Percentiles rank a stretch among this genome's conserved stretches.
Evolutionary conservation across 495 filamentous ascomycete species (phyloP).

Genomic region (Staphylotrichum longicolle): DNA sequence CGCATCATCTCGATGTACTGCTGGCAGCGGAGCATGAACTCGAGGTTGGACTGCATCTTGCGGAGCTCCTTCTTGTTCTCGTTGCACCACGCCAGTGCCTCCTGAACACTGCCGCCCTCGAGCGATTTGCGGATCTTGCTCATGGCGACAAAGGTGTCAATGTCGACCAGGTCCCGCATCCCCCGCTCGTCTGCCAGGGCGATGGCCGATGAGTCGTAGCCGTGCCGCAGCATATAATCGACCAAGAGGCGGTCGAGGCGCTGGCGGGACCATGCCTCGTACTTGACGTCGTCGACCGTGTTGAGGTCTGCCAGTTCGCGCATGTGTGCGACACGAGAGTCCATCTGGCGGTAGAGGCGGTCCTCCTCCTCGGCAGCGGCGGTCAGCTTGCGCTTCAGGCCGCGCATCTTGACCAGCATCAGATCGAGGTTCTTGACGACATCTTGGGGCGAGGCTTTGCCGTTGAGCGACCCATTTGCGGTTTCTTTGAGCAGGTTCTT

Average conservation of each 20-base stretch:
- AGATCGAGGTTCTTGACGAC: constrained; percentile 73
- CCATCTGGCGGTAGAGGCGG: constrained; percentile 66
- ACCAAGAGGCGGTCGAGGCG: constrained; percentile 82
- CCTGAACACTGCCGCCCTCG: constrained; percentile 64
- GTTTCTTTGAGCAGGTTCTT: constrained; percentile 67
- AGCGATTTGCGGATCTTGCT: constrained; percentile 70
- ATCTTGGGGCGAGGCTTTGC: constrained; percentile 59
- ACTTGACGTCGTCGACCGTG: constrained; percentile 85
- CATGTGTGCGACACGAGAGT: constrained; percentile 75
- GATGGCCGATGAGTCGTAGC: constrained; percentile 74
- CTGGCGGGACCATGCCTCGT: constrained; percentile 82
- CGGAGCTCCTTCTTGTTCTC: constrained; percentile 88
- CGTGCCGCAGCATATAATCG: constrained; percentile 83
- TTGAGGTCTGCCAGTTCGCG: constrained; percentile 74
- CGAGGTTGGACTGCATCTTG: constrained; percentile 81
- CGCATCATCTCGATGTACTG: constrained; percentile 91
- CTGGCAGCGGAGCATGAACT: constrained; percentile 92
- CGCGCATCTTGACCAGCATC: constrained; percentile 81
- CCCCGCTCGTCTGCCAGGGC: constrained; percentile 68
- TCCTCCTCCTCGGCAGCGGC: constrained; percentile 73
- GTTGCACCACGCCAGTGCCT: constrained; percentile 83
- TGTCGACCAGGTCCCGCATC: constrained; percentile 73
- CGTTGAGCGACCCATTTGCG: constrained; percentile 62
- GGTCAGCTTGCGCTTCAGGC: constrained; percentile 82
- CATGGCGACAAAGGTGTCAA: constrained; percentile 83